Percentiles rank a stretch among this genome's conserved stretches.
Conservation (phyloP, 257 asterid species). For the Rauvolfia tetraphylla region DNA sequence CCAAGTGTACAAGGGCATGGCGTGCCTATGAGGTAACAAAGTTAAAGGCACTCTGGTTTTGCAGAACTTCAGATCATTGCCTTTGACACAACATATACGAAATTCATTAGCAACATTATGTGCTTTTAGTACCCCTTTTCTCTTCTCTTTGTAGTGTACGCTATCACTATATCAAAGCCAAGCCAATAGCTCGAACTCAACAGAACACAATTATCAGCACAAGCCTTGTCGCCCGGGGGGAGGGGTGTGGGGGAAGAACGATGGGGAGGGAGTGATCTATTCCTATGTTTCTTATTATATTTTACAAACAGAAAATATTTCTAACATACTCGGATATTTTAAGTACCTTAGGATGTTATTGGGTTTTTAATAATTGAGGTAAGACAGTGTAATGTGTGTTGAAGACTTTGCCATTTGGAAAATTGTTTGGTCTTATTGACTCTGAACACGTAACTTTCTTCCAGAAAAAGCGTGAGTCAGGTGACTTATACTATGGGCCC, state of each 20-base stretch:
- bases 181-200: background rate
- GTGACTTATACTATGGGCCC: background rate
- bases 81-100: background rate
- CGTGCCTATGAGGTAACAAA: conserved; percentile 61
- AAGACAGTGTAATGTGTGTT: no score
- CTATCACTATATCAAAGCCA: background rate
- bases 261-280: no score
- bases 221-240: no score
- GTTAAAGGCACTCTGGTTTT: background rate
- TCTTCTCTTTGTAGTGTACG: background rate
- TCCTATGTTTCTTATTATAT: background rate
- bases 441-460: background rate
- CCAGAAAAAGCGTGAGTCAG: background rate
- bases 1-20: conserved; percentile 69
- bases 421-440: background rate
- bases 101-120: no score
- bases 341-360: no score
- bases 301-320: background rate
- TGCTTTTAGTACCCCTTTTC: background rate
- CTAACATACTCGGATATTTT: no score
- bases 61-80: background rate
- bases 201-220: background rate
- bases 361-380: no score
- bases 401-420: no score
- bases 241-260: background rate